Percentiles rank a stretch among this genome's conserved stretches.
phyloP scores from a whole-genome alignment of 352 stramenopile genomes.

The Phytophthora hybrid region DNA sequence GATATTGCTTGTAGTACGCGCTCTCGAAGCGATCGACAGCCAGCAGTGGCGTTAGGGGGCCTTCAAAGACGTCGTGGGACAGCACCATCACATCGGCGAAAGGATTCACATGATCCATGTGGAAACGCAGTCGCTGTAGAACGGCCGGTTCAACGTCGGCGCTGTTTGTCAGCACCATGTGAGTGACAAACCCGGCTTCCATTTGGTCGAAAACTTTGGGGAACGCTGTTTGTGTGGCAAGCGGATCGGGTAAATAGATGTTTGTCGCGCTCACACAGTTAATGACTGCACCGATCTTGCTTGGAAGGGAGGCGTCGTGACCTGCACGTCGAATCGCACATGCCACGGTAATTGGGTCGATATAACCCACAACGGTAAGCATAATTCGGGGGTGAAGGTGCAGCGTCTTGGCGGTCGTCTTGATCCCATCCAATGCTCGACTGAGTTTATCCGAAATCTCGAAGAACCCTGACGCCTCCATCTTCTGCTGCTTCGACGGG shows the following conservation, averaged over 20 bases:
- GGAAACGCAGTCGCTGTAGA: conserved; percentile 68
- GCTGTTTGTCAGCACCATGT: conserved; percentile 68
- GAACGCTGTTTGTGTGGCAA: conserved; percentile 47
- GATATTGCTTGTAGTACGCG: conserved; percentile 63
- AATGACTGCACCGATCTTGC: conserved; percentile 61
- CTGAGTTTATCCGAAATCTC: conserved; percentile 40
- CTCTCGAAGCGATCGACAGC: conserved; percentile 68
- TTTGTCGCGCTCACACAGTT: conserved; percentile 63
- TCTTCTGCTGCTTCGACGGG: conserved; percentile 26
- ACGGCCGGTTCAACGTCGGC: conserved; percentile 46
- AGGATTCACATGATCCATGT: conserved; percentile 71
- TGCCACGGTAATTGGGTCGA: conserved; percentile 60
- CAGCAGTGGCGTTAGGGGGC: conserved; percentile 59
- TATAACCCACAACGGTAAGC: conserved; percentile 63
- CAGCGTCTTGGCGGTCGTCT: conserved; percentile 23
- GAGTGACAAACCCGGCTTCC: conserved; percentile 64
- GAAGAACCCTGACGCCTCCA: conserved; percentile 37
- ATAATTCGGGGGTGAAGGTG: conserved; percentile 53
- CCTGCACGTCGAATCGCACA: conserved; percentile 48
- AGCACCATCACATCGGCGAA: conserved; percentile 80
- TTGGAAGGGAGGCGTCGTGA: conserved; percentile 21
- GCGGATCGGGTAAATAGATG: conserved; percentile 58
- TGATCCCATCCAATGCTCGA: conserved; percentile 29
- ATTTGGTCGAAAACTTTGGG: conserved; percentile 81
- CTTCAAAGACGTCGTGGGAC: conserved; percentile 70